Evolutionary conservation across 2,329 filamentous ascomycete species (phyloP).

Genomic region (Pyricularia sp.): DNA sequence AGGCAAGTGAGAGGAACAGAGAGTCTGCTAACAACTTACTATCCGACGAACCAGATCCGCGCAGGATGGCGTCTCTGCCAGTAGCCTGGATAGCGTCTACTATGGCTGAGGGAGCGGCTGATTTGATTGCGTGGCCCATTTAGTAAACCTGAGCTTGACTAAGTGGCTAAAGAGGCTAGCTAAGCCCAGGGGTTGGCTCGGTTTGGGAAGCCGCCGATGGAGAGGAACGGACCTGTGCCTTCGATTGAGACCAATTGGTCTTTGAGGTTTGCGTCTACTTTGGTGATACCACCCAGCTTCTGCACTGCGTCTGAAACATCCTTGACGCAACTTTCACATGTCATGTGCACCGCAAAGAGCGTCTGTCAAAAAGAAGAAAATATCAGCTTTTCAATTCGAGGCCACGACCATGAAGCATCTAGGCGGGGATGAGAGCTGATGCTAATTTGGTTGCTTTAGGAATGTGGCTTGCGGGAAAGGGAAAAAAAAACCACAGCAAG

Average conservation of each 20-base stretch:
- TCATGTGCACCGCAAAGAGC: slow-evolving; percentile 87
- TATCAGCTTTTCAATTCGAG: neutral
- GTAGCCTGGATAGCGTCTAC: slow-evolving; percentile 80
- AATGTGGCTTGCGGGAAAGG: neutral
- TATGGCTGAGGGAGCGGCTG: slow-evolving; percentile 76
- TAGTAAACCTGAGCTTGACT: neutral
- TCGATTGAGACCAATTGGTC: slow-evolving; percentile 76
- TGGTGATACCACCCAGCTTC: slow-evolving; percentile 65
- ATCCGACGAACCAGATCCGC: slow-evolving; percentile 75
- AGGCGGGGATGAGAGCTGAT: neutral
- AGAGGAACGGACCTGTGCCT: slow-evolving; percentile 46
- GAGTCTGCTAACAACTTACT: slow-evolving; percentile 39
- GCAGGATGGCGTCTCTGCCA: slow-evolving; percentile 84
- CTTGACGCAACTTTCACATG: slow-evolving; percentile 79
- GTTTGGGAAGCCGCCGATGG: neutral
- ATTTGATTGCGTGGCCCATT: slow-evolving; percentile 3
- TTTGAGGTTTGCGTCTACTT: slow-evolving; percentile 68
- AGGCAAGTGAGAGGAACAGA: neutral
- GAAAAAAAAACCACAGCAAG: neutral
- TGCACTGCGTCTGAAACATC: slow-evolving; percentile 69
- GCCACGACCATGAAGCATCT: neutral
- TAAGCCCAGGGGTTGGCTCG: neutral
- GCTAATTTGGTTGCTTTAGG: neutral
- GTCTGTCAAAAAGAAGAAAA: slow-evolving; percentile 43
- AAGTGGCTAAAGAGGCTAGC: neutral